Percentiles rank a stretch among this genome's conserved stretches.
These are phyloP conservation scores for Amanita exitialis DNA, from an alignment of 768 basidiomycete species.

Conservation along the genomic window DNA sequence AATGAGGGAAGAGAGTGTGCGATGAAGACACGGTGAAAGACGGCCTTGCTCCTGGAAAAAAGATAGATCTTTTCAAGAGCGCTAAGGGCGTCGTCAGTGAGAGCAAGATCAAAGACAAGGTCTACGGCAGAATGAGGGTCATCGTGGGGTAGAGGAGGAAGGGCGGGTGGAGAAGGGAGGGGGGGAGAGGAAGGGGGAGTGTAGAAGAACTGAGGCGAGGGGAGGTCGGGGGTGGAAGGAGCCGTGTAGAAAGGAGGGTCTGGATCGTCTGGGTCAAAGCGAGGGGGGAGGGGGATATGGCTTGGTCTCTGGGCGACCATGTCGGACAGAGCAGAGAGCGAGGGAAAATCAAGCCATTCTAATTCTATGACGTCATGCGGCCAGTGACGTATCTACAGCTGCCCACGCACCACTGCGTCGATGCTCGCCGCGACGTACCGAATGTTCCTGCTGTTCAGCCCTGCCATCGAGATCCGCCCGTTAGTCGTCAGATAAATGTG, in stretches of 20 bases:
- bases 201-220: constrained; percentile 19
- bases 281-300: constrained; percentile 3
- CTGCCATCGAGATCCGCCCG: constrained; percentile 93
- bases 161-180: constrained; percentile 15
- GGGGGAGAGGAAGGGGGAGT: constrained; percentile 28
- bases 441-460: constrained; percentile 76
- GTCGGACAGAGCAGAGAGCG: background rate
- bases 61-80: constrained; percentile 90
- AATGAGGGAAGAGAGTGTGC: constrained; percentile 74
- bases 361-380: constrained; percentile 24
- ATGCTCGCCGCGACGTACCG: constrained; percentile 61
- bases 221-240: constrained; percentile 30
- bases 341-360: constrained; percentile 1
- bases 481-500: constrained; percentile 84
- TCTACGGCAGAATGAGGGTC: constrained; percentile 24
- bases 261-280: constrained; percentile 1
- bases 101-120: constrained; percentile 27
- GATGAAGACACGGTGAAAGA: constrained; percentile 65
- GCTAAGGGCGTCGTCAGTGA: constrained; percentile 75
- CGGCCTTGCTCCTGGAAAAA: constrained; percentile 68
- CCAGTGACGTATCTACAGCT: constrained; percentile 12
- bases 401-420: constrained; percentile 49
- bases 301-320: constrained; percentile 8
- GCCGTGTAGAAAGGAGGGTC: constrained; percentile 34
- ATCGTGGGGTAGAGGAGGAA: constrained; percentile 16